Conservation (phyloP, 2,329 filamentous ascomycete species). For the Neofusicoccum sp. region DNA sequence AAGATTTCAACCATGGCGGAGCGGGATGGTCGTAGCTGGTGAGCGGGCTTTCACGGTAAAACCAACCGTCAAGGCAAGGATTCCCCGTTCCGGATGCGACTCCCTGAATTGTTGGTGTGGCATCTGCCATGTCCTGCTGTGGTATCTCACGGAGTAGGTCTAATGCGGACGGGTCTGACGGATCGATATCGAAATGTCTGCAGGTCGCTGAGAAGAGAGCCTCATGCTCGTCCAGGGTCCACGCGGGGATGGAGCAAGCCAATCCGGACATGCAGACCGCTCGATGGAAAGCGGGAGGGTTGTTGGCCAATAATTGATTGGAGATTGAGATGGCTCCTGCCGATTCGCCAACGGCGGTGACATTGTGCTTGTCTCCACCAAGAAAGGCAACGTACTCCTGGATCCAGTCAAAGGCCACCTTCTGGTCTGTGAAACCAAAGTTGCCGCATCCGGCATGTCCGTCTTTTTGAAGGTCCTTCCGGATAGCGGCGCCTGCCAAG, state of each 20-base stretch:
- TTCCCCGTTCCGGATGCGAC: neutral
- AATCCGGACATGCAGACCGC: neutral
- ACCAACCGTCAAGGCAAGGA: neutral
- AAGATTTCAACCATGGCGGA: neutral
- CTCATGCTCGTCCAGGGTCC: neutral
- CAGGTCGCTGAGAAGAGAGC: neutral
- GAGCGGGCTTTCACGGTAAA: neutral
- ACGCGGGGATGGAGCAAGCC: neutral
- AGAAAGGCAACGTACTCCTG: slow-evolving; percentile 43
- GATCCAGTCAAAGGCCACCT: slow-evolving; percentile 45
- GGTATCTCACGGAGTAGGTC: neutral
- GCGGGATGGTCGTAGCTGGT: neutral
- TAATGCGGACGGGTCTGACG: neutral
- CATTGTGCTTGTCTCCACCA: slow-evolving; percentile 38
- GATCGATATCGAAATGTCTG: neutral
- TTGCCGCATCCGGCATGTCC: slow-evolving; percentile 47
- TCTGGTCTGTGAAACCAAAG: slow-evolving; percentile 45
- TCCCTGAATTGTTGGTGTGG: neutral
- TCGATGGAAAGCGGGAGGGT: neutral
- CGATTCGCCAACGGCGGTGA: slow-evolving; percentile 38
- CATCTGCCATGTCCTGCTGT: neutral
- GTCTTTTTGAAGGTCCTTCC: slow-evolving; percentile 49
- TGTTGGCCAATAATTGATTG: slow-evolving; percentile 31
- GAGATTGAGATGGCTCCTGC: slow-evolving; percentile 40
- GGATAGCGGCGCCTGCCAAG: slow-evolving; percentile 43